These are phyloP conservation scores for Trichoderma koningii DNA, from an alignment of 2,329 filamentous ascomycete genomes.

Conservation along the genomic window DNA sequence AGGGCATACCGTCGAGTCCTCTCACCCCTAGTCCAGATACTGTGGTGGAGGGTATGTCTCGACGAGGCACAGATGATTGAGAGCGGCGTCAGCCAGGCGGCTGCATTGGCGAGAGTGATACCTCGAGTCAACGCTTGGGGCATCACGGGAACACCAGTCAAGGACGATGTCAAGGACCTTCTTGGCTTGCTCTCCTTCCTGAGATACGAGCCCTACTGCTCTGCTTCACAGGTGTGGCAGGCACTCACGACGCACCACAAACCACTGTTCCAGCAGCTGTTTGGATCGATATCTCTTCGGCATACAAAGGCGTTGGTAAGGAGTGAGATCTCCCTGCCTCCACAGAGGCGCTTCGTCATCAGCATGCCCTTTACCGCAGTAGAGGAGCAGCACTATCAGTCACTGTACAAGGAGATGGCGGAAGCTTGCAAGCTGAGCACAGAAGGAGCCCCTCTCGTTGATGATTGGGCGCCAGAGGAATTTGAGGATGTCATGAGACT, in stretches of 20 bases:
- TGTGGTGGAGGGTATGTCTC: conserved; percentile 82
- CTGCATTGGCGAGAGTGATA: conserved; percentile 75
- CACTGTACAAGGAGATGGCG: conserved; percentile 74
- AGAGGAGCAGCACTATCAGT: conserved; percentile 85
- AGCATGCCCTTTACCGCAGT: conserved; percentile 87
- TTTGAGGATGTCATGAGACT: conserved; percentile 71
- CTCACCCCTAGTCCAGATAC: conserved; percentile 77
- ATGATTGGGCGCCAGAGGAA: conserved; percentile 67
- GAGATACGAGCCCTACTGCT: conserved; percentile 73
- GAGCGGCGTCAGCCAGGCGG: conserved; percentile 80
- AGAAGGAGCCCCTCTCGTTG: conserved; percentile 61
- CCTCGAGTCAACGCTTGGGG: conserved; percentile 89
- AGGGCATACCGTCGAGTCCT: conserved; percentile 66
- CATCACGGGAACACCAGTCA: conserved; percentile 83
- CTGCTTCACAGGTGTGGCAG: conserved; percentile 66
- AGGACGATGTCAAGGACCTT: conserved; percentile 75
- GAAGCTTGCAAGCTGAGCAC: conserved; percentile 65
- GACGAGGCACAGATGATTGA: conserved; percentile 93
- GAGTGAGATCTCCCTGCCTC: conserved; percentile 75
- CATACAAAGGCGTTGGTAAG: conserved; percentile 84
- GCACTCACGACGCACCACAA: conserved; percentile 63
- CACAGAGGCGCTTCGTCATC: conserved; percentile 83
- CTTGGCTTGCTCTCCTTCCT: conserved; percentile 81
- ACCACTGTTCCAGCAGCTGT: conserved; percentile 66
- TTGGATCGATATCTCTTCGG: conserved; percentile 71